Conservation (phyloP, 2,329 filamentous ascomycete species). For the Trichophyton schoenleinii region DNA sequence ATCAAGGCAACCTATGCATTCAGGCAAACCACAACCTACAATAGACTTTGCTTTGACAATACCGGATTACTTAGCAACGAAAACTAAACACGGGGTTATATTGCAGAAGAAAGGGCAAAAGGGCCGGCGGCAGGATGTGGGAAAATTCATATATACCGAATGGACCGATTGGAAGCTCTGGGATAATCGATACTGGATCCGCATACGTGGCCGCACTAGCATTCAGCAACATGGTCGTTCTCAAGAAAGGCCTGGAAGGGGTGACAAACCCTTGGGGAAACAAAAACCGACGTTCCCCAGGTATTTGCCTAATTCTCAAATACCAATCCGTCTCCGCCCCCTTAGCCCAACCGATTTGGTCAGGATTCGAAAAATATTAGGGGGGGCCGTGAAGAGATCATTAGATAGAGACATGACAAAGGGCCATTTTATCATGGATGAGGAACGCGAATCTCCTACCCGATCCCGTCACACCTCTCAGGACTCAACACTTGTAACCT, state of each 20-base stretch:
- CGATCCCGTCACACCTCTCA: background rate
- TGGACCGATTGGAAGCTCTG: constrained; percentile 37
- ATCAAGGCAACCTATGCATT: constrained; percentile 27
- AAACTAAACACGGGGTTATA: background rate
- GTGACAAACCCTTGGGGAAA: background rate
- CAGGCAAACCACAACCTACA: constrained; percentile 13
- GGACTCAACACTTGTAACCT: background rate
- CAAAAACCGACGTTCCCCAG: constrained; percentile 8
- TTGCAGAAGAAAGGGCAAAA: background rate
- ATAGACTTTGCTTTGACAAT: constrained; percentile 16
- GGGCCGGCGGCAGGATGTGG: background rate
- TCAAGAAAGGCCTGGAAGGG: background rate
- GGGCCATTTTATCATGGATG: background rate
- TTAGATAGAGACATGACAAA: background rate
- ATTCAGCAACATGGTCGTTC: background rate
- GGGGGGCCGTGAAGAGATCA: background rate
- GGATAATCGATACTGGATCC: constrained; percentile 47
- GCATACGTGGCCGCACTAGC: constrained; percentile 20
- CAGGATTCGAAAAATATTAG: background rate
- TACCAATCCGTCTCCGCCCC: constrained; percentile 18
- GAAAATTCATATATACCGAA: constrained; percentile 5
- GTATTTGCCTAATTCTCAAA: constrained; percentile 11
- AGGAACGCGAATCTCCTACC: background rate
- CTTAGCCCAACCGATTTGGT: background rate
- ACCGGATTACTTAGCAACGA: constrained; percentile 6